These are phyloP conservation scores for Hirsutella rhossiliensis DNA, from an alignment of 2,329 filamentous ascomycete species.

Conservation along the genomic window DNA sequence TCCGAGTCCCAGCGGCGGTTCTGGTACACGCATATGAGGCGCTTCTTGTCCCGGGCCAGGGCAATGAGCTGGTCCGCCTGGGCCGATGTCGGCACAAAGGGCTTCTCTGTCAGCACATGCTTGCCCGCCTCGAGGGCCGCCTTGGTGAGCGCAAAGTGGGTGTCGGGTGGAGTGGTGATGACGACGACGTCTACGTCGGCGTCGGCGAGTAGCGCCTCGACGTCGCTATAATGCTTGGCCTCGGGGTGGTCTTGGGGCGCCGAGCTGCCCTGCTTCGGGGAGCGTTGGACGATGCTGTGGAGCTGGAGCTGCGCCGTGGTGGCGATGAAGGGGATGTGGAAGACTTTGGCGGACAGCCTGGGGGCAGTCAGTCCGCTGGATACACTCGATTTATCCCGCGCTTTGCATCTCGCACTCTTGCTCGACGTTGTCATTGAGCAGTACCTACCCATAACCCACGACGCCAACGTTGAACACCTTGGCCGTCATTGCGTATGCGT, in stretches of 20 bases:
- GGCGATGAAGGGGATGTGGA: constrained; percentile 70
- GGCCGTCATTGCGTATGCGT: constrained; percentile 14
- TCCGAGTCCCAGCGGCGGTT: constrained; percentile 71
- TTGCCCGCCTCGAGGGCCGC: constrained; percentile 57
- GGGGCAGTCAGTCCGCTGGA: constrained; percentile 1
- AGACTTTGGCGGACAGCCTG: constrained; percentile 59
- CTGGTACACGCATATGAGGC: constrained; percentile 57
- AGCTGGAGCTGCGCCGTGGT: constrained; percentile 53
- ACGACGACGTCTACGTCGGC: constrained; percentile 55
- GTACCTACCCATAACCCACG: constrained; percentile 38
- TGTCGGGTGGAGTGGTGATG: constrained; percentile 59
- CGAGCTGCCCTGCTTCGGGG: constrained; percentile 50
- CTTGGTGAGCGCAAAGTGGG: constrained; percentile 55
- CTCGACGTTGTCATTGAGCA: no score
- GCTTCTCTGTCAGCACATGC: constrained; percentile 74
- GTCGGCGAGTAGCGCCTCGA: constrained; percentile 54
- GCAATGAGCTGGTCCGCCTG: constrained; percentile 53
- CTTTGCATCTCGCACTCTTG: no score
- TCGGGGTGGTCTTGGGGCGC: constrained; percentile 56
- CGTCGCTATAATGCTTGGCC: constrained; percentile 50
- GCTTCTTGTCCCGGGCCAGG: constrained; percentile 37
- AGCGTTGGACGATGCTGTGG: constrained; percentile 65
- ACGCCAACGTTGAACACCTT: constrained; percentile 37
- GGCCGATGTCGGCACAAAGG: constrained; percentile 60
- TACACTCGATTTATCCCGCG: not conserved